phyloP scores from a whole-genome alignment of 306 rosid genomes.

The Corylus heterophylla region DNA sequence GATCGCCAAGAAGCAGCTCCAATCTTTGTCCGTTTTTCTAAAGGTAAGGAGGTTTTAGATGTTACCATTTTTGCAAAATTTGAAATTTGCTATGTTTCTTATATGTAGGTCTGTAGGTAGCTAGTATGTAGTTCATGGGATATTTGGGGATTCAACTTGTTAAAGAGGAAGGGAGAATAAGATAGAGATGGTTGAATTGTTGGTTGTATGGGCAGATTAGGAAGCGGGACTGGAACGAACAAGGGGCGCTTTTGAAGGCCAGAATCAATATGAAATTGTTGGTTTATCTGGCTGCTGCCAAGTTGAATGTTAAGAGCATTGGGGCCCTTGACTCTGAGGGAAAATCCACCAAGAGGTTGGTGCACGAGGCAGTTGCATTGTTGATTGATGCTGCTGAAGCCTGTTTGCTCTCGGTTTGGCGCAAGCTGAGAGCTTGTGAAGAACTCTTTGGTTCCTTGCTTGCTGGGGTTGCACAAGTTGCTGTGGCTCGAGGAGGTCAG shows the following conservation, averaged over 20 bases:
- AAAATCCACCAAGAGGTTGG: slow-evolving; percentile 77
- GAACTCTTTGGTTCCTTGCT: slow-evolving; percentile 86
- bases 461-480: slow-evolving; percentile 76
- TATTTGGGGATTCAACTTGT: slow-evolving; percentile 9
- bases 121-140: not conserved
- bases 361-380: slow-evolving; percentile 84
- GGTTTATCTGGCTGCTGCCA: slow-evolving; percentile 76
- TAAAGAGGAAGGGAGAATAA: slow-evolving; percentile 12
- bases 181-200: slow-evolving; percentile 15
- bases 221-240: slow-evolving; percentile 96
- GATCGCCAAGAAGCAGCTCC: slow-evolving; percentile 88
- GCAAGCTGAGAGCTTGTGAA: slow-evolving; percentile 83
- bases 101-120: slow-evolving; percentile 7
- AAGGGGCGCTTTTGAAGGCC: slow-evolving; percentile 75
- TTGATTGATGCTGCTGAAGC: slow-evolving; percentile 96
- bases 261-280: slow-evolving; percentile 82
- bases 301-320: slow-evolving; percentile 62
- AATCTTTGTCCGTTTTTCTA: slow-evolving; percentile 72
- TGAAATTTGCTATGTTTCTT: not conserved
- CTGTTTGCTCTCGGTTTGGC: slow-evolving; percentile 90
- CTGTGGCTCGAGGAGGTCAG: slow-evolving; percentile 87
- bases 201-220: slow-evolving; percentile 65
- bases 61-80: slow-evolving; percentile 1
- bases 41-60: slow-evolving; percentile 51
- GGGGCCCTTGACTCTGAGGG: slow-evolving; percentile 72